Evolutionary conservation across 331 rosid genomes (phyloP).

Genomic region (Acacia pycnantha): DNA sequence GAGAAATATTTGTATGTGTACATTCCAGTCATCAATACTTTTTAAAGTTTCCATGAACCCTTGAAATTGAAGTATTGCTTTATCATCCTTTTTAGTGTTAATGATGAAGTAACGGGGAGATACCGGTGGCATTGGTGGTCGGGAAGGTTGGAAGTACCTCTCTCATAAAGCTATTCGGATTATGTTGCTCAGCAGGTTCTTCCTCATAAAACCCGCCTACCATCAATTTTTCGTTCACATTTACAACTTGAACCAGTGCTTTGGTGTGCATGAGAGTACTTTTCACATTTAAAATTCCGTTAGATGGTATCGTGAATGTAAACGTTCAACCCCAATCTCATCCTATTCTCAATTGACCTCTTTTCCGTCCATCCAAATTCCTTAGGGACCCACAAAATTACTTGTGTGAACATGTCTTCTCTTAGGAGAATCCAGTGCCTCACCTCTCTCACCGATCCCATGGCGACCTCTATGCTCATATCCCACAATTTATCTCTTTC

Average conservation of each 20-base stretch:
- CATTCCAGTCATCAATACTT: background rate
- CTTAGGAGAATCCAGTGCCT: background rate
- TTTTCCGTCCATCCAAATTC: background rate
- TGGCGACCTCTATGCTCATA: background rate
- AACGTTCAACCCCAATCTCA: background rate
- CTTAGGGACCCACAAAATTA: background rate
- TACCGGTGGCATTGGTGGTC: constrained; percentile 83
- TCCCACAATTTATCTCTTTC: background rate
- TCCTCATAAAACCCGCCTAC: background rate
- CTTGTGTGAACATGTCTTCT: background rate
- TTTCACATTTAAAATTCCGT: constrained; percentile 5
- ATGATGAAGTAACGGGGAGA: constrained; percentile 71
- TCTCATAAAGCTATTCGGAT: constrained; percentile 45
- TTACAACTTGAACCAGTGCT: constrained; percentile 12
- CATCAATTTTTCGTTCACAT: constrained; percentile 21
- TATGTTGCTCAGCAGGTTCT: constrained; percentile 66
- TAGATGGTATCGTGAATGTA: background rate
- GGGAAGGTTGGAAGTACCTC: constrained; percentile 58
- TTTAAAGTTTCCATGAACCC: background rate
- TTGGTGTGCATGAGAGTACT: background rate
- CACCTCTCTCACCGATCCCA: background rate
- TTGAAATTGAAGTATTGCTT: constrained; percentile 3
- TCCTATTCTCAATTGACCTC: background rate
- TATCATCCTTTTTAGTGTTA: constrained; percentile 36
- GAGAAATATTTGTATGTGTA: background rate